Percentiles rank a stretch among this genome's conserved stretches.
Evolutionary conservation across 2,329 filamentous ascomycete species (phyloP).

Genomic region (Aspergillus ustus): DNA sequence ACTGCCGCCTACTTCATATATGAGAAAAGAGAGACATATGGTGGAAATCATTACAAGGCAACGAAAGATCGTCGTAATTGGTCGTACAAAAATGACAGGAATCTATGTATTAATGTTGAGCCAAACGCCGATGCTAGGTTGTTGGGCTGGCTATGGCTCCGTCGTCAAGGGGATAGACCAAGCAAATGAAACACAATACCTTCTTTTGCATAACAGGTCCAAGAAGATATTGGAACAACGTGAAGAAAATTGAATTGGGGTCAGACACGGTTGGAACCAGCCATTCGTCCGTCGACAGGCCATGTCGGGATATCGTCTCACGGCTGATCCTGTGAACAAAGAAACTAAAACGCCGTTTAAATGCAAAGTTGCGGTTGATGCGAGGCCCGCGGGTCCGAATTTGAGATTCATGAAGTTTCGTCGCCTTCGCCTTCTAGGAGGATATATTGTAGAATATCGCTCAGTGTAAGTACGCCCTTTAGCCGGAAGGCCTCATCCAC

Average conservation of each 20-base stretch:
- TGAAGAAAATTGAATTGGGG: slow-evolving; percentile 13
- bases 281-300: slow-evolving; percentile 13
- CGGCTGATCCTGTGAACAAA: slow-evolving; percentile 9
- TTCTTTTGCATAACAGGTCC: slow-evolving; percentile 31
- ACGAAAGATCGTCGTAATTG: not conserved
- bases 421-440: slow-evolving; percentile 77
- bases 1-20: slow-evolving; percentile 10
- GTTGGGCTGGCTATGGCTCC: slow-evolving; percentile 10
- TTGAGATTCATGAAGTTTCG: slow-evolving; percentile 41
- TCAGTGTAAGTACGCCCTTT: slow-evolving; percentile 87
- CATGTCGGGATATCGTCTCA: not conserved
- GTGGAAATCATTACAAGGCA: not conserved
- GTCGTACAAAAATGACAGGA: slow-evolving; percentile 23
- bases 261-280: slow-evolving; percentile 13
- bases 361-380: slow-evolving; percentile 39
- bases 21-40: slow-evolving; percentile 6
- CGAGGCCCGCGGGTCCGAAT: slow-evolving; percentile 11
- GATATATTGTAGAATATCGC: slow-evolving; percentile 95
- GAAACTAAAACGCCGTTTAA: slow-evolving; percentile 35
- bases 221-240: slow-evolving; percentile 16
- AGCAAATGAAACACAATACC: slow-evolving; percentile 31
- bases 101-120: slow-evolving; percentile 39
- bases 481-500: slow-evolving; percentile 88
- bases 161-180: slow-evolving; percentile 8
- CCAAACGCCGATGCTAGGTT: slow-evolving; percentile 29